A percentile compares a stretch with the other conserved stretches of the same genome.
These are phyloP conservation scores for Macrolepiota dolichaula DNA, from an alignment of 768 basidiomycete genomes.

Conservation along the genomic window DNA sequence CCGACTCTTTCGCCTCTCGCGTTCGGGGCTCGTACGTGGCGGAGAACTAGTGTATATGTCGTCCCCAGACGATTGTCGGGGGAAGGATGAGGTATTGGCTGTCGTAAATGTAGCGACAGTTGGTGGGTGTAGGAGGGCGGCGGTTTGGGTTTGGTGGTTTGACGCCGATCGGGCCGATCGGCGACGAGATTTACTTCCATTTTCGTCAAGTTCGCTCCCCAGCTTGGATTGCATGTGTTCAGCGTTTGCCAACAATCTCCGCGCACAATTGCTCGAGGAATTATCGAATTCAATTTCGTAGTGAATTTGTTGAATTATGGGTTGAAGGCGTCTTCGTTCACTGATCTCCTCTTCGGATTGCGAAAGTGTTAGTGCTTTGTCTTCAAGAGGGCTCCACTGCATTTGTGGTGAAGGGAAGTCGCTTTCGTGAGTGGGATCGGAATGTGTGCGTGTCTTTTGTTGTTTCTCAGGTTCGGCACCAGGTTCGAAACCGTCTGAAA, in stretches of 20 bases:
- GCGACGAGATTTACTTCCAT: not conserved
- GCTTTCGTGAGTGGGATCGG: not conserved
- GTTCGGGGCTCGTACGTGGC: conserved; percentile 2
- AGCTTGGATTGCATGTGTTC: not conserved
- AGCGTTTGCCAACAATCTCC: not conserved
- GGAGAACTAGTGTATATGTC: not conserved
- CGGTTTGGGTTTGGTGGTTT: not conserved
- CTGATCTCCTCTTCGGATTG: not conserved
- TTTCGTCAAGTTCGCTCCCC: not conserved
- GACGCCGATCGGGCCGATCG: conserved; percentile 3
- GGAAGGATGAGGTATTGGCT: not conserved
- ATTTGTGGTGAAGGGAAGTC: not conserved
- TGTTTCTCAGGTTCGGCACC: not conserved
- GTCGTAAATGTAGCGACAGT: not conserved
- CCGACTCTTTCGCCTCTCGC: conserved; percentile 9
- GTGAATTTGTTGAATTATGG: not conserved
- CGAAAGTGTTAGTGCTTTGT: not conserved
- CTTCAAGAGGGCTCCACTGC: not conserved
- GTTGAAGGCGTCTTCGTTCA: not conserved
- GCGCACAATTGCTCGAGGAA: not conserved
- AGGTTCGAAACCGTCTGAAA: not conserved
- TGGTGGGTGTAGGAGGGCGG: not conserved
- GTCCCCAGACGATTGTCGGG: not conserved
- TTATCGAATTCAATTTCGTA: conserved; percentile 8
- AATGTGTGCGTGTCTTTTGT: not conserved